Base-by-base conservation (phyloP, 305 asterid species). In the Fraxinus dipetala region DNA sequence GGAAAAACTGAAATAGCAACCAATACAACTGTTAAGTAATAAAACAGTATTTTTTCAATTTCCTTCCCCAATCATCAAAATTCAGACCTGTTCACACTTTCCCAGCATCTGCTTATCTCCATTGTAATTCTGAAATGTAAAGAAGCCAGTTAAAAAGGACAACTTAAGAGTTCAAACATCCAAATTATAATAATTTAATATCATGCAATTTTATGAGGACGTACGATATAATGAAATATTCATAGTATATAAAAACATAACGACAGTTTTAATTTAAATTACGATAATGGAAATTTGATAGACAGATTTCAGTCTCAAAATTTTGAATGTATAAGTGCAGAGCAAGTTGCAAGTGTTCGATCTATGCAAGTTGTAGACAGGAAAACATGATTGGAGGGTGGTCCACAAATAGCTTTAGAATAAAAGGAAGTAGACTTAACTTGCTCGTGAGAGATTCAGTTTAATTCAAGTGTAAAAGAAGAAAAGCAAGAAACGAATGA, bases 51-150 rank as follows among this genome's bases (percentile, higher is more conserved):
- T 77, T 73, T 81, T 82, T 73, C 73, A 86, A 77, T 81, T 78
- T 75, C 80, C 74, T 77, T 72, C 76, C 82, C 59, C 74, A 78
- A 78, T 76, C 74, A 54, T 73, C 75, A 78, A 82, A 85, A 54
- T 67, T 51, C 78, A 32, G 77, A 96, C 99, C 99, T 94, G 99
- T 88, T 96, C 98, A 76, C 99, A 96, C 89, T 94, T 96, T 84
- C 98, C 99, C 54, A 96, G 98, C 98, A 92, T 92, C 88, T 90
- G 96, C 90, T 90, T 94, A 87, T 91, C 90, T 84, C 97, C 99
- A 54, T 84, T 91, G 86, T 96, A 96, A 78, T 96, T 96, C 99
- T 96, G 97, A 43, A 89, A 89, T 77, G 76, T 51, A 84, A 30
- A 78, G 83, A 75, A 83, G 73, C 48, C 36, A 83, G 65, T 82